Base-by-base conservation (phyloP, 345 rosid species). In the Hypericum androsaemum region DNA sequence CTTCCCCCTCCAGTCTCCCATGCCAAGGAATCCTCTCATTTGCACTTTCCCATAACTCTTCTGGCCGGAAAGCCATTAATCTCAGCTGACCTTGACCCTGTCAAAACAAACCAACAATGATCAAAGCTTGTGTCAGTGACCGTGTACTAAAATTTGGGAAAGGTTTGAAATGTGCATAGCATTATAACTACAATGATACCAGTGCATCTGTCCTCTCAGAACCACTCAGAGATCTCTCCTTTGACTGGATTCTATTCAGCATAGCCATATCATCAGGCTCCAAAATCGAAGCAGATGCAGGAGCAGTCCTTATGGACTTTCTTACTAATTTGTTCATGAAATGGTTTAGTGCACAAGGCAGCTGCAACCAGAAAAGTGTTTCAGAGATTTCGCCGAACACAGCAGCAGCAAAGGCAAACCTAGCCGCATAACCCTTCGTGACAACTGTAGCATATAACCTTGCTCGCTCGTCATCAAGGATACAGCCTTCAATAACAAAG, bases 351-450 rank as follows among this genome's bases (percentile, higher is more conserved):
- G 98, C 98, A 65, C 53, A 81, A 32, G 98, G 89, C 70, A 90
- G 77, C 69, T 85, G 95, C 75, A 90, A 68, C 98, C 98, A 90
- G 80, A 90, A 90, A 64, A 84, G 75, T 61, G 96, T 88, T 72
- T 90, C 96, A 13, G 84, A 67, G 45, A 74, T 75, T 74, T 90
- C 98, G 60, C 96, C 96, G 72, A 82, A 90, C 66, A 83, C 68
- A 56, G 96, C 89, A 67, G 98, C 95, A n/a, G 96, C 95, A 65
- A 90, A 83, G 41, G 98, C 89, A 81, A 84, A 88, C 76, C 95
- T 82, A 53, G 75, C 84, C 12, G 84, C 76, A 69, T 57, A 82
- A 58, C 98, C 95, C 77, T 81, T 87, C 51, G 72, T 75, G 58
- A 84, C 88, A 41, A 88, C 64, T 44, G 85, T 74, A 67, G 96